These are phyloP conservation scores for Aureobasidium leucospermi DNA, from an alignment of 2,329 filamentous ascomycete species.

Conservation along the genomic window DNA sequence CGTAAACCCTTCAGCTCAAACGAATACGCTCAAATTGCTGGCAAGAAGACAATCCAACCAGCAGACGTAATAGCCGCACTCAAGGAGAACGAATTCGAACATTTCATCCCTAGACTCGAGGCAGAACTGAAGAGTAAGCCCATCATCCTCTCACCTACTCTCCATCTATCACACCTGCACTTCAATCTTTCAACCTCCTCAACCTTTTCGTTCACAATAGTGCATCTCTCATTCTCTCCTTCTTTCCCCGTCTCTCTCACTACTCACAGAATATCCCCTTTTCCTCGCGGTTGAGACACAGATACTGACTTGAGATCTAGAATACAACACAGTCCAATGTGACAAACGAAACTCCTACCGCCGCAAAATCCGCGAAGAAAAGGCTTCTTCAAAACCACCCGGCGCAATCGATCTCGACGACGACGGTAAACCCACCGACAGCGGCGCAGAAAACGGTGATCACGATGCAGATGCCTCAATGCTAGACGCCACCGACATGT, in stretches of 20 bases:
- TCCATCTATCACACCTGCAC: not conserved
- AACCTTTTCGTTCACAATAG: no score
- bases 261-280: no score
- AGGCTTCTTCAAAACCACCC: conserved; percentile 29
- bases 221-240: no score
- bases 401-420: conserved; percentile 9
- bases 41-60: conserved; percentile 72
- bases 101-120: conserved; percentile 64
- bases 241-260: no score
- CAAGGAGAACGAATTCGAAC: conserved; percentile 65
- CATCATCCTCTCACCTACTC: not conserved
- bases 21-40: conserved; percentile 57
- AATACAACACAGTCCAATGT: conserved; percentile 66
- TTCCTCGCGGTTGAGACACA: no score
- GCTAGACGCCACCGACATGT: conserved; percentile 17
- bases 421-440: conserved; percentile 56
- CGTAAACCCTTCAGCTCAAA: conserved; percentile 53
- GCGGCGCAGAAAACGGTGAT: conserved; percentile 19
- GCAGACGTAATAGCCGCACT: conserved; percentile 70
- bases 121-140: conserved; percentile 65
- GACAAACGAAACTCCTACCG: conserved; percentile 69
- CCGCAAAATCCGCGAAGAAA: conserved; percentile 61
- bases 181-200: no score
- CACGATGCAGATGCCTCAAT: conserved; percentile 16
- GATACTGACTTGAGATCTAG: conserved; percentile 30